Conservation (phyloP, 257 asterid species). For the Scutellaria galericulata region DNA sequence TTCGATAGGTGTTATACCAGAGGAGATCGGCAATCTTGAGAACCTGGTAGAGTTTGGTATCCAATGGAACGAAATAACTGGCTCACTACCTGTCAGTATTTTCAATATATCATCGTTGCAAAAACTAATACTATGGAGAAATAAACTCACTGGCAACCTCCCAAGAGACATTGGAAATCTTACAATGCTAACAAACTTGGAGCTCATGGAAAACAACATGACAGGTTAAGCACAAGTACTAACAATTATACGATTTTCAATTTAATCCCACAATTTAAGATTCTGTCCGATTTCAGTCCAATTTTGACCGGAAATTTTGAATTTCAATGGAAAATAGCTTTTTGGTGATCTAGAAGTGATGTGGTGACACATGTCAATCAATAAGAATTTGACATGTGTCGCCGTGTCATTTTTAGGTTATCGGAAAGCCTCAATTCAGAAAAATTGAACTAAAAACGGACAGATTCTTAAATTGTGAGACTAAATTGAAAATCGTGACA, state of each 20-base stretch:
- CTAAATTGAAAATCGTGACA: too few species aligned
- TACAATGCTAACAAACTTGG: background rate
- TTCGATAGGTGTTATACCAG: conserved; percentile 26
- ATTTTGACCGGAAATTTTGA: too few species aligned
- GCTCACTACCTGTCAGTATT: background rate
- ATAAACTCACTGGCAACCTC: conserved; percentile 22
- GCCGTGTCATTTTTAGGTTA: too few species aligned
- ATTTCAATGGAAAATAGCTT: too few species aligned
- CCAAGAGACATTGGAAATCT: conserved; percentile 32
- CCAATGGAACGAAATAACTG: conserved; percentile 3
- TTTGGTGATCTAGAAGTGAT: too few species aligned
- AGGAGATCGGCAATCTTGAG: conserved; percentile 29
- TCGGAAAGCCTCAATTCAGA: too few species aligned
- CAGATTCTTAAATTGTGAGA: too few species aligned
- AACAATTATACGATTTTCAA: too few species aligned
- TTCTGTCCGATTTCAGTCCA: too few species aligned
- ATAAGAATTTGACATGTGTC: too few species aligned
- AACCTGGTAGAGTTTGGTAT: background rate
- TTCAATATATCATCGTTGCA: conserved; percentile 35
- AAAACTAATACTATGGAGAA: background rate
- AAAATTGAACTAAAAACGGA: too few species aligned
- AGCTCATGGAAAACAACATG: background rate
- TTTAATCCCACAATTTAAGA: too few species aligned
- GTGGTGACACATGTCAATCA: background rate
- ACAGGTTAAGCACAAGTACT: conserved; percentile 16